Conservation (phyloP, 208 protist species). For the Porcisia hertigi region DNA sequence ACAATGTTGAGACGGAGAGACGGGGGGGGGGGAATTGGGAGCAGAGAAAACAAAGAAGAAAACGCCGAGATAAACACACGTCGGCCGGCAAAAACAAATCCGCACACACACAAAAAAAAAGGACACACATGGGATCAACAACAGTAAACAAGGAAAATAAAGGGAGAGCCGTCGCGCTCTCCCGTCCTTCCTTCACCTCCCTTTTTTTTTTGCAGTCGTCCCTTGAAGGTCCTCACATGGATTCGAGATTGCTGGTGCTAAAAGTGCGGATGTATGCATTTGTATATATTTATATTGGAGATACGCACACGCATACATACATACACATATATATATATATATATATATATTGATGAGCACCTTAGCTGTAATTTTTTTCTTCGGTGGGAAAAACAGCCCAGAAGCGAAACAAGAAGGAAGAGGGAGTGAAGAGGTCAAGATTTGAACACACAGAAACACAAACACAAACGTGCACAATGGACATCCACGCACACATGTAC, state of each 20-base stretch:
- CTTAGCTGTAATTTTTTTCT: no score
- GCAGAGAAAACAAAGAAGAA: conserved; percentile 1
- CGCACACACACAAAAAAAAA: background rate
- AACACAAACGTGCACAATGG: background rate
- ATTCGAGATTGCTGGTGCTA: no score
- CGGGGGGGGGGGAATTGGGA: background rate
- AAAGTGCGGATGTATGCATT: no score
- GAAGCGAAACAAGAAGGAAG: background rate
- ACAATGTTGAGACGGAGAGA: background rate
- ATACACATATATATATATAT: no score
- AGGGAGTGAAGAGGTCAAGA: background rate
- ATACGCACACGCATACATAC: no score
- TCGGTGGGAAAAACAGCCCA: no score
- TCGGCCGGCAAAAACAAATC: background rate
- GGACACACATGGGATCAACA: background rate
- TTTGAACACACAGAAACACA: background rate
- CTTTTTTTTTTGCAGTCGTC: no score
- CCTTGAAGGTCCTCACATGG: no score
- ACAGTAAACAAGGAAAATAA: background rate
- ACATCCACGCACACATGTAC: background rate
- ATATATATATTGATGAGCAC: no score
- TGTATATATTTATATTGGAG: no score
- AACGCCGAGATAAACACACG: background rate
- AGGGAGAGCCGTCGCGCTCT: no score
- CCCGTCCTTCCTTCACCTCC: no score